Base-by-base conservation (phyloP, 2,329 filamentous ascomycete species). In the Aureobasidium mangrovei region DNA sequence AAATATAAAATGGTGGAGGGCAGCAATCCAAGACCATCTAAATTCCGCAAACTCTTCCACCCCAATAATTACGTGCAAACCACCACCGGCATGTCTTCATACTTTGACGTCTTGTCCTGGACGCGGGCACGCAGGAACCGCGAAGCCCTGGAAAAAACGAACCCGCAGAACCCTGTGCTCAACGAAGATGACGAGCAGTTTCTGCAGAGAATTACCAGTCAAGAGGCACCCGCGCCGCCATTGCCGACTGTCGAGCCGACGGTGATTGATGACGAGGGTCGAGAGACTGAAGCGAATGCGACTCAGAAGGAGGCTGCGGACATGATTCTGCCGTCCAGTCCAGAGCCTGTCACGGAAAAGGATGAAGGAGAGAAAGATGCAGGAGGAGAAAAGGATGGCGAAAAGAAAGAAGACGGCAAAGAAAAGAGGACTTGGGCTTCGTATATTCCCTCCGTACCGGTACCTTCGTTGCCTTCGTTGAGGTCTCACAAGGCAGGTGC, bases 121-220 rank as follows among this genome's bases (percentile, higher is more conserved):
- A 65, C 66, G 4, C 60, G 64, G 18, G 66, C 67, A 26, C 67
- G 65, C 59, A 64, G 66, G 60, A 67, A 69, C 58, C 63, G 60
- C 35, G 65, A 68, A 48, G 63, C 65, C n/a, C 60, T 68, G 12
- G 59, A 67, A 49, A 66, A 65, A 55, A 65, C 59, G 7, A 67
- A 68, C 40, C 66, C 67, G 5, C 60, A 65, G n/a, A 62, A 67
- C 61, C 63, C 74, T 4, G 74, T 83, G 2, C 64, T 83, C n/a
- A 80, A 77, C 18, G 73, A 78, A n/a, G 80, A 82, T 61, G 81
- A 84, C 58, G 77, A 83, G 60, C 70, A 73, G 51, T 83, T 82
- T 60, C 66, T 83, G 33, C 70, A 73, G 53, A 69, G 69, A 33
- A 74, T 82, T 32, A 75, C 74, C 3, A 71, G 74, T 6, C 70